phyloP scores from a whole-genome alignment of 345 rosid genomes.

The Cardamine occulta region DNA sequence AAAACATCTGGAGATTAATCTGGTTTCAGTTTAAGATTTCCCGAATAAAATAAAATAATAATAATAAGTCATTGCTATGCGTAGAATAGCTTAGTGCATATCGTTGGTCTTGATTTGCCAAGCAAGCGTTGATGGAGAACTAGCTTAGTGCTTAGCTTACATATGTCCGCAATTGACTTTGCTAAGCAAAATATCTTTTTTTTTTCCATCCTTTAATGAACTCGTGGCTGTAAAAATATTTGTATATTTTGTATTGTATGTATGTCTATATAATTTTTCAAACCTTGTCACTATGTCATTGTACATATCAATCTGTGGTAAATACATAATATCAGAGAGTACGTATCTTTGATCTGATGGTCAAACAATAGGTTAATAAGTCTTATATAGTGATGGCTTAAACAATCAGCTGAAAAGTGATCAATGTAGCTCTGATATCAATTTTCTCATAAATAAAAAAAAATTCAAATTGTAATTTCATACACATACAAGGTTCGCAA shows the following conservation, averaged over 20 bases:
- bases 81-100: slow-evolving; percentile 1
- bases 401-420: slow-evolving; percentile 15
- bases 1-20: too few relatives aligned
- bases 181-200: not conserved
- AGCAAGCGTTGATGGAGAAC: slow-evolving; percentile 14
- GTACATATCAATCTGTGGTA: not conserved
- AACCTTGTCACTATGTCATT: not conserved
- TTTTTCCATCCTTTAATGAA: not conserved
- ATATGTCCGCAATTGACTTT: slow-evolving; percentile 13
- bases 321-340: slow-evolving; percentile 8
- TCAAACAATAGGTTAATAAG: slow-evolving; percentile 22
- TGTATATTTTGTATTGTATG: not conserved
- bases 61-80: not conserved
- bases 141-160: slow-evolving; percentile 3
- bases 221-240: not conserved
- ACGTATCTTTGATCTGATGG: slow-evolving; percentile 19
- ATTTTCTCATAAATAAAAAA: not conserved
- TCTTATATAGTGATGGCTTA: slow-evolving; percentile 8
- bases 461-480: slow-evolving; percentile 7
- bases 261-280: not conserved
- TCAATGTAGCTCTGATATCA: not conserved
- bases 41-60: too few relatives aligned
- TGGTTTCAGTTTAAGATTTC: too few relatives aligned
- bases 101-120: slow-evolving; percentile 3
- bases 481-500: not conserved